phyloP scores from a whole-genome alignment of 1,139 yeast species.

The Geotrichum carabidarum region DNA sequence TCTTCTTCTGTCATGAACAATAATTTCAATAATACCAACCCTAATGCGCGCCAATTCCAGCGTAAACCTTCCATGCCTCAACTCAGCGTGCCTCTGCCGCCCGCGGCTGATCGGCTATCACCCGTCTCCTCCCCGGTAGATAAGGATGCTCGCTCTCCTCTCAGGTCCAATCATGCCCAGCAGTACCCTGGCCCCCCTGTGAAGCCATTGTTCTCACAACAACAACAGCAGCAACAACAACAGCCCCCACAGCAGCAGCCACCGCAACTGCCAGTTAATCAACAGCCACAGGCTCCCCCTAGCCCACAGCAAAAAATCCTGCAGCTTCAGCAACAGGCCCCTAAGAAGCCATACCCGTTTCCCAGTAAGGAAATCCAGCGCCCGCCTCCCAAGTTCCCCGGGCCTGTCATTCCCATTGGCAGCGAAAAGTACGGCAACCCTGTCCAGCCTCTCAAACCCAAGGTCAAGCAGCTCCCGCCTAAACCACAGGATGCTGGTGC shows the following conservation, averaged over 20 bases:
- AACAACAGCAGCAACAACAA: constrained; percentile 4
- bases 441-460: constrained; percentile 22
- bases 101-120: neutral
- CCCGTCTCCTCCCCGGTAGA: neutral
- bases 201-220: constrained; percentile 14
- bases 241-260: constrained; percentile 24
- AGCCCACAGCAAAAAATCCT: constrained; percentile 27
- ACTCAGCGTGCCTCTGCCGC: neutral
- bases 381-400: constrained; percentile 1
- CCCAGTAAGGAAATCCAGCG: constrained; percentile 2
- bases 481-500: neutral
- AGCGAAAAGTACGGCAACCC: constrained; percentile 18
- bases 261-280: constrained; percentile 24
- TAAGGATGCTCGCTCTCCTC: neutral
- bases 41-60: constrained; percentile 12
- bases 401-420: neutral
- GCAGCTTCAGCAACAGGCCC: constrained; percentile 9
- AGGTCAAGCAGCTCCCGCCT: constrained; percentile 1
- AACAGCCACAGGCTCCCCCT: constrained; percentile 14
- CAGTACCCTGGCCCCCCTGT: constrained; percentile 15
- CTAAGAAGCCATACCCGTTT: constrained; percentile 2
- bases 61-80: constrained; percentile 14
- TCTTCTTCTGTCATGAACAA: neutral
- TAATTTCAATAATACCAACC: neutral
- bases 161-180: neutral